Conservation (phyloP, 1,139 yeast genomes). For the Spathaspora sp. region DNA sequence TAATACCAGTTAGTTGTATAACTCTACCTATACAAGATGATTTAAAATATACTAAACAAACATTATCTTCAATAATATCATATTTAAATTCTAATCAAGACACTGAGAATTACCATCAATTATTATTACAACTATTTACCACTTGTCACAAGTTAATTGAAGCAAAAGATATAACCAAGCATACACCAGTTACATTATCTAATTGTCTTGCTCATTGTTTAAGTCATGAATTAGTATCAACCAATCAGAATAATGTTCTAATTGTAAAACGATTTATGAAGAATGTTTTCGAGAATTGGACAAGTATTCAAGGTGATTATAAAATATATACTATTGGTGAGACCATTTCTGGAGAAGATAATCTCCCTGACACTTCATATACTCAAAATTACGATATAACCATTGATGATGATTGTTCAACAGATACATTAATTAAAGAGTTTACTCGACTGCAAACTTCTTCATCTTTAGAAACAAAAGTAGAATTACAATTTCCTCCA, state of each 20-base stretch:
- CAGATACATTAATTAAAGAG: background rate
- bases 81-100: constrained; percentile 10
- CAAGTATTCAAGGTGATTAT: constrained; percentile 15
- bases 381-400: constrained; percentile 33
- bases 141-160: constrained; percentile 35
- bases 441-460: background rate
- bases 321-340: constrained; percentile 20
- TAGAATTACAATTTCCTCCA: constrained; percentile 37
- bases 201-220: constrained; percentile 51
- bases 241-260: constrained; percentile 44
- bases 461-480: constrained; percentile 11
- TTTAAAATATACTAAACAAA: constrained; percentile 34
- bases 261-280: constrained; percentile 51
- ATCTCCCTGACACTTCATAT: constrained; percentile 25
- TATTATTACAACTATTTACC: constrained; percentile 43
- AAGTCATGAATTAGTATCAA: constrained; percentile 51
- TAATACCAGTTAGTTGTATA: constrained; percentile 45
- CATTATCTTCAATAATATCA: constrained; percentile 21
- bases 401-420: background rate
- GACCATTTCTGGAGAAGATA: constrained; percentile 18
- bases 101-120: constrained; percentile 18
- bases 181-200: constrained; percentile 44
- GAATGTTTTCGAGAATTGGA: constrained; percentile 50
- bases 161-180: constrained; percentile 38
- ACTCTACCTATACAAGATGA: constrained; percentile 50